phyloP scores from a whole-genome alignment of 345 rosid genomes.

The Citrus trifoliata region DNA sequence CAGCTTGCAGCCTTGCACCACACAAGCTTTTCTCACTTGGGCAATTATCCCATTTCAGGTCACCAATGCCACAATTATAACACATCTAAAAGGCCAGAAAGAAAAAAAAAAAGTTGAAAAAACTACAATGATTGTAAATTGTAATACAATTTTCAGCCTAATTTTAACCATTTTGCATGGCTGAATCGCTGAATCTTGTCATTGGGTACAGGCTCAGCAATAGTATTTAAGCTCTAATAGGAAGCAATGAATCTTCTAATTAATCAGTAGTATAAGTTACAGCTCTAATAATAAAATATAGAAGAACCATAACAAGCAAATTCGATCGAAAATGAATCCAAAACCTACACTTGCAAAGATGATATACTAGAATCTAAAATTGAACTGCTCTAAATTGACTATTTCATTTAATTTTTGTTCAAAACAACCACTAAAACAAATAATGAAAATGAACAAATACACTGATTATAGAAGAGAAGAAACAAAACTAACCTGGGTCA shows the following conservation, averaged over 20 bases:
- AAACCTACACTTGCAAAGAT: neutral
- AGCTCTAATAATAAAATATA: conserved; percentile 1
- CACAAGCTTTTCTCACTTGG: neutral
- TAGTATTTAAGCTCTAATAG: neutral
- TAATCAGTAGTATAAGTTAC: neutral
- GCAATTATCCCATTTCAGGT: neutral
- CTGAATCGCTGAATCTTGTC: neutral
- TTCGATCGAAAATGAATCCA: neutral
- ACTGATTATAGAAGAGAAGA: neutral
- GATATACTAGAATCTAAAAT: neutral
- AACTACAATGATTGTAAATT: neutral
- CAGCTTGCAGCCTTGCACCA: neutral
- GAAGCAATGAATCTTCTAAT: neutral
- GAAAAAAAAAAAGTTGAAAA: neutral
- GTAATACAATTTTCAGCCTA: neutral
- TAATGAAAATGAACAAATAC: neutral
- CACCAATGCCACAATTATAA: neutral
- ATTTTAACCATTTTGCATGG: neutral
- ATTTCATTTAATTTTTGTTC: neutral
- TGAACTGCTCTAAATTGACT: neutral
- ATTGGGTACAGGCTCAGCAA: neutral
- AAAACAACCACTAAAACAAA: neutral
- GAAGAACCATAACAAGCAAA: neutral
- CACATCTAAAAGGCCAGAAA: neutral
- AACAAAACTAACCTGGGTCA: neutral